Evolutionary conservation across 805 yeast genomes (phyloP), one percentile per base, ranked within the genome.

Genomic region (Saccharomycopsis schoenii): DNA sequence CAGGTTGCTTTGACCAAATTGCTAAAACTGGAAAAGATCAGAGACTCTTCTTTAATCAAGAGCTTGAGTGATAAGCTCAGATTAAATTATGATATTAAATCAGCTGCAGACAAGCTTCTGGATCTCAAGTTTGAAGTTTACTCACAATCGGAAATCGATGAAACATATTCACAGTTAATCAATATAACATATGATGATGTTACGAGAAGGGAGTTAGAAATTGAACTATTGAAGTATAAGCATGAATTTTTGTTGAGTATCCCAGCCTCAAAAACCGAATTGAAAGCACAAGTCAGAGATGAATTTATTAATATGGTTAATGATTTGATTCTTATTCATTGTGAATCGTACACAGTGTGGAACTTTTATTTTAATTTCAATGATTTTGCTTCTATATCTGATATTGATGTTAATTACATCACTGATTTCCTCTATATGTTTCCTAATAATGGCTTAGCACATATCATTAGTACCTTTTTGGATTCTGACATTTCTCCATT

Each of bases 401-500:
- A 79, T 1, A 69, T 87, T 56, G 85, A 84, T 58, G 67, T 75
- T 17, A 71, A 71, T 10, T 69, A 77, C 4, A 65, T 89, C 1
- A 66, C 77, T n/a, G 77, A 73, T 41, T 89, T 82, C 68, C 74
- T 88, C 52, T 73, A 73, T 51, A 70, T 74, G 50, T 90, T 88
- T 71, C 83, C 82, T 4, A 72, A 70, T 24, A 83, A 81, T 56
- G 90, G 90, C 0, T 70, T 89, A 47, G 84, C 89, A 0, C 77
- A 77, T 62, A 77, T 84, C 1, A 71, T 91, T 1, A 82, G 80
- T 67, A 89, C 85, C 0, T 88, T 80, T 71, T 68, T 83, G 10
- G 73, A 80, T 66, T 86, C 96, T 19, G 92, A 84, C 34, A 74
- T 86, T 34, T 88, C 91, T 0, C 83, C 86, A 0, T 86, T 84